A percentile compares a stretch with the other conserved stretches of the same genome.
Evolutionary conservation across 2,329 filamentous ascomycete genomes (phyloP).

Genomic region (Ramularia endophylla): DNA sequence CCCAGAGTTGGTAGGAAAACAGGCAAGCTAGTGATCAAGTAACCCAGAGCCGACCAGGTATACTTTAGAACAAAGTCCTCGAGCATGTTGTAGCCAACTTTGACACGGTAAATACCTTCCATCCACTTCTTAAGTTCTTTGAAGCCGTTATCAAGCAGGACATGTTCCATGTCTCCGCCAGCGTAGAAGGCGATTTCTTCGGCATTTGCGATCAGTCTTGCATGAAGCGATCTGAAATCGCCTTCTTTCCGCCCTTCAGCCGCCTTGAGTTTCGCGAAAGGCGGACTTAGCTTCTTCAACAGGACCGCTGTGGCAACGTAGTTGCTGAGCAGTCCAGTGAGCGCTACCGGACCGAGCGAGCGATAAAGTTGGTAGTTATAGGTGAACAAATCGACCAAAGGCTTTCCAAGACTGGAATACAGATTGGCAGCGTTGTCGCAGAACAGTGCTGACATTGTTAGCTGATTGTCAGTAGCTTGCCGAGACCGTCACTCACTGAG

Average conservation of each 20-base stretch:
- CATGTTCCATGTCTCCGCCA: slow-evolving; percentile 89
- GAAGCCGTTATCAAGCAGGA: slow-evolving; percentile 87
- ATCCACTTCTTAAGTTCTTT: slow-evolving; percentile 92
- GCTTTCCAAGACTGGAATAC: slow-evolving; percentile 96
- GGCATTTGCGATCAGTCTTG: slow-evolving; percentile 88
- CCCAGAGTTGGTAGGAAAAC: slow-evolving; percentile 95
- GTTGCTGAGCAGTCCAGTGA: slow-evolving; percentile 81
- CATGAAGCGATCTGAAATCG: slow-evolving; percentile 86
- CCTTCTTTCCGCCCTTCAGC: slow-evolving; percentile 94
- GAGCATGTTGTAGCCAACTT: slow-evolving; percentile 97
- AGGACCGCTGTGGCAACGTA: slow-evolving; percentile 93
- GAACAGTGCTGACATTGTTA: slow-evolving; percentile 52
- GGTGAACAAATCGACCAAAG: slow-evolving; percentile 91
- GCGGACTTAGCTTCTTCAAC: slow-evolving; percentile 79
- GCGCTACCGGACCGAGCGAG: slow-evolving; percentile 79
- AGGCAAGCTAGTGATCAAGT: slow-evolving; percentile 84
- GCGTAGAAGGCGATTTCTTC: slow-evolving; percentile 98
- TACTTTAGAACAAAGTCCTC: slow-evolving; percentile 99
- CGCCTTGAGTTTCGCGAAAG: slow-evolving; percentile 94
- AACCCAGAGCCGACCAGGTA: slow-evolving; percentile 97
- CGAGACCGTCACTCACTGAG: slow-evolving; percentile 50
- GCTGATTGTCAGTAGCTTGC: no score
- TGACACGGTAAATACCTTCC: slow-evolving; percentile 96
- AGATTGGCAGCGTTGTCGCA: slow-evolving; percentile 86
- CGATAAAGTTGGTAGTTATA: slow-evolving; percentile 98